phyloP scores from a whole-genome alignment of 2,329 filamentous ascomycete species.

The Dothiorella sarmentorum region DNA sequence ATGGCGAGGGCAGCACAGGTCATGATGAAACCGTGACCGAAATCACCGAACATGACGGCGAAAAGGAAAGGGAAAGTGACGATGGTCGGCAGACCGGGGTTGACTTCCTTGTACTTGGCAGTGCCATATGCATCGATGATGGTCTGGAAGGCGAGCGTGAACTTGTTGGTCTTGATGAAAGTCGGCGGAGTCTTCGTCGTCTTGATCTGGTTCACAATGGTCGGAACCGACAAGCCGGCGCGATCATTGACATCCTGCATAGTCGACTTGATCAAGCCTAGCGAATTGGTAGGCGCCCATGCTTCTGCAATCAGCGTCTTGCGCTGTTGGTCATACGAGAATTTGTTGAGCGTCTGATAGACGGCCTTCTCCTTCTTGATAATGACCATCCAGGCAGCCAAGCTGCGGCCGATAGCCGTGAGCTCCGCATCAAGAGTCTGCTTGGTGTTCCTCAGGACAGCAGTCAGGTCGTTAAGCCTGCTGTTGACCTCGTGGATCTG shows the following conservation, averaged over 20 bases:
- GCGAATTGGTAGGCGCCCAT: conserved; percentile 91
- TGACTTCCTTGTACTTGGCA: conserved; percentile 94
- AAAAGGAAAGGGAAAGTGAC: conserved; percentile 99
- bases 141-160: conserved; percentile 96
- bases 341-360: conserved; percentile 91
- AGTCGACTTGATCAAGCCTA: conserved; percentile 85
- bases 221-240: conserved; percentile 92
- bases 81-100: conserved; percentile 90
- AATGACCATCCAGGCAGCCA: conserved; percentile 96
- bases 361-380: conserved; percentile 98
- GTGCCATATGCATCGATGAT: conserved; percentile 99
- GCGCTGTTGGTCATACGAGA: conserved; percentile 92
- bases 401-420: conserved; percentile 84
- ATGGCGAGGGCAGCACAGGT: conserved; percentile 77
- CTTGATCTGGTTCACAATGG: conserved; percentile 95
- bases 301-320: conserved; percentile 97
- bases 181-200: conserved; percentile 98
- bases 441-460: conserved; percentile 92
- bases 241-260: conserved; percentile 95
- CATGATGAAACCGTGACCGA: conserved; percentile 92
- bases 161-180: conserved; percentile 97
- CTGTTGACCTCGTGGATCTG: conserved; percentile 98
- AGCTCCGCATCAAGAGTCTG: conserved; percentile 89
- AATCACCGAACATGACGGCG: conserved; percentile 99
- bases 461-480: conserved; percentile 83